Percentiles rank a stretch among this genome's conserved stretches.
Evolutionary conservation across 2,329 filamentous ascomycete genomes (phyloP).

Genomic region (Fusarium bactridioides): DNA sequence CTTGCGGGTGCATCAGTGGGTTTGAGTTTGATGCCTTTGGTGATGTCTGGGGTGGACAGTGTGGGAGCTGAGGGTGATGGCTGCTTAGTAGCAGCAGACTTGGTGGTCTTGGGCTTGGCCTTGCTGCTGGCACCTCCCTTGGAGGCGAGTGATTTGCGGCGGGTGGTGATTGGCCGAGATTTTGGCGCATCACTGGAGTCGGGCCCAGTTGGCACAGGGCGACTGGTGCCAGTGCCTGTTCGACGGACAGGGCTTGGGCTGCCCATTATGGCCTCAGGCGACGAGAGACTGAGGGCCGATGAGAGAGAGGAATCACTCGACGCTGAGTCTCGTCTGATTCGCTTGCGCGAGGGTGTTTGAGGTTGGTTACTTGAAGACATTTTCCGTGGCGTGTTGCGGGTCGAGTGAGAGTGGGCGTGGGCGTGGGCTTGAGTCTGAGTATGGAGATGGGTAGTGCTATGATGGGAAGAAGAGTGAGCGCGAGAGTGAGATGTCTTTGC

Average conservation of each 20-base stretch:
- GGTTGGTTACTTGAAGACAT: slow-evolving; percentile 38
- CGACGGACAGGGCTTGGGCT: slow-evolving; percentile 42
- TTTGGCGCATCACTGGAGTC: slow-evolving; percentile 49
- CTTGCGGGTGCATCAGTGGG: slow-evolving; percentile 35
- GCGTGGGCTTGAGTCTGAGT: slow-evolving; percentile 18
- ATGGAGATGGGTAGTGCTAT: slow-evolving; percentile 1
- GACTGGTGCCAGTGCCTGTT: slow-evolving; percentile 36
- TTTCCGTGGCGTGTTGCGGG: slow-evolving; percentile 40
- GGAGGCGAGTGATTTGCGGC: slow-evolving; percentile 51
- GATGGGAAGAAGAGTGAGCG: slow-evolving; percentile 28
- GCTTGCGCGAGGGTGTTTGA: slow-evolving; percentile 49
- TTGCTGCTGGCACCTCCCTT: slow-evolving; percentile 42
- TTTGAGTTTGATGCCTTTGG: neutral
- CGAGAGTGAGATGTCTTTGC: slow-evolving; percentile 45
- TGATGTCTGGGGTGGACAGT: slow-evolving; percentile 26
- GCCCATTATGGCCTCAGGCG: slow-evolving; percentile 47
- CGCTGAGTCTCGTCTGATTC: slow-evolving; percentile 47
- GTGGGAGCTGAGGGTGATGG: slow-evolving; percentile 47
- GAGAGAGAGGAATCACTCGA: slow-evolving; percentile 56
- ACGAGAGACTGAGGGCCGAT: slow-evolving; percentile 50
- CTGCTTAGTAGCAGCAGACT: slow-evolving; percentile 47
- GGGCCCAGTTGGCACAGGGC: slow-evolving; percentile 31
- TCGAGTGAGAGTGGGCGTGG: slow-evolving; percentile 31
- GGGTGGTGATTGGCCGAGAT: slow-evolving; percentile 51
- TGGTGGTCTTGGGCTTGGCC: slow-evolving; percentile 46